Percentiles rank a stretch among this genome's conserved stretches.
These are phyloP conservation scores for Emiliania huxleyi DNA, from an alignment of 78 protist genomes.

Conservation along the genomic window DNA sequence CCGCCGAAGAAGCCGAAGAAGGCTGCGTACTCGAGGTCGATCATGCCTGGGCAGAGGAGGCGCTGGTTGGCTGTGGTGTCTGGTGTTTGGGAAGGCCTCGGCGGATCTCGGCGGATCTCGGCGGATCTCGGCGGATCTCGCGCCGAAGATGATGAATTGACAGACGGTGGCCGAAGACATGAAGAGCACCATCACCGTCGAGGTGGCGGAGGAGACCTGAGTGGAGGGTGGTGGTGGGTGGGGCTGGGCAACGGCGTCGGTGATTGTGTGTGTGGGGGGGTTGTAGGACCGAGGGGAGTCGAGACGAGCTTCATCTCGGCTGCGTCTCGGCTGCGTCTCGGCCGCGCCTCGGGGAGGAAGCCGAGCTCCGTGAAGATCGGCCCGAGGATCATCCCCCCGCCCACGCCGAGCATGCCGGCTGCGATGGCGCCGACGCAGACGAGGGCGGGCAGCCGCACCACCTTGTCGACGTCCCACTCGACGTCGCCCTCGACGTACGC, in stretches of 20 bases:
- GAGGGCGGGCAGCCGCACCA: background rate
- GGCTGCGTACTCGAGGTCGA: background rate
- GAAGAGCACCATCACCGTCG: background rate
- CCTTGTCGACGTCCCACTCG: background rate
- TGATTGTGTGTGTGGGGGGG: too few species aligned
- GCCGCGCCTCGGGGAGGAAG: background rate
- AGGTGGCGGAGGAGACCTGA: background rate
- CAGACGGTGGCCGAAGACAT: background rate
- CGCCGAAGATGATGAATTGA: background rate
- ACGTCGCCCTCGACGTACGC: background rate
- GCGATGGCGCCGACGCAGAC: background rate
- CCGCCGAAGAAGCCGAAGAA: background rate
- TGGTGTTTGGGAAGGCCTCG: too few species aligned
- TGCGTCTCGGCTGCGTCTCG: too few species aligned
- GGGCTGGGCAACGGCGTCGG: too few species aligned
- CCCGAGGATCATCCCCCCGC: slow-evolving; percentile 6
- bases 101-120: too few species aligned
- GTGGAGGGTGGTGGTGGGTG: background rate
- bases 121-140: too few species aligned
- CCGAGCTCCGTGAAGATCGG: slow-evolving; percentile 1
- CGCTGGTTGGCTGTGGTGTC: too few species aligned
- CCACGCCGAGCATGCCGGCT: slow-evolving; percentile 16
- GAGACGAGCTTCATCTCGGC: too few species aligned
- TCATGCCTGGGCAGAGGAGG: too few species aligned
- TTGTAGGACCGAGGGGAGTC: too few species aligned